Base-by-base conservation (phyloP, 2,329 filamentous ascomycete species). In the Westerdykella sp. region DNA sequence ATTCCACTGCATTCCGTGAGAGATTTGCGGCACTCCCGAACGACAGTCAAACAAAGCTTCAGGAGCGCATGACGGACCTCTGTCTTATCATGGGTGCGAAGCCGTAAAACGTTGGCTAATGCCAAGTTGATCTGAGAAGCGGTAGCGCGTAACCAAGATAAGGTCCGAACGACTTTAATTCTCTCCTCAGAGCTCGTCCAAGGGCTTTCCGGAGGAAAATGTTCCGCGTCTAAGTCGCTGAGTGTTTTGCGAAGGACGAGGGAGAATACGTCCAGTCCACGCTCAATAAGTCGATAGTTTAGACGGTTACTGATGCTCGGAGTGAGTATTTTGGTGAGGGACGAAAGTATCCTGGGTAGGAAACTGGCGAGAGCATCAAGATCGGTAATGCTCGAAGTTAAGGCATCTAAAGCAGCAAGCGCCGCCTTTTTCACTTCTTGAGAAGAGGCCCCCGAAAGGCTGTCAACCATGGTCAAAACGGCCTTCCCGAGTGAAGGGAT, bases 261-360 rank as follows among this genome's bases (percentile, higher is more conserved):
- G 1, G 71, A 73, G 10, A 93, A 67, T 0, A 80, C 72, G 6
- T 77, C 69, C 6, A 94, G 61, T 14, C 79, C 79, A 43, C 70
- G 70, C 18, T 82, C 69, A 6, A 97, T 70, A 0, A 94, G 77
- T 34, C 75, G 78, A 51, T 76, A 81, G 38, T 76, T 73, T 28
- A 79, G 72, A 39, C 79, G 74, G 51, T 77, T 75, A 34, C 77
- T 73, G n/a, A 75, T 79, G 0, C 83, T 85, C 1, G 81, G 80
- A 4, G 85, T 83, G 40, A 95, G 69, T 0, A 88, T 71, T 56
- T 84, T 90, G 2, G 85, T 83, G 18, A 98, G 70, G 1, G 82
- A 80, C 3, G 93, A 97, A 0, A 95, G 79, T 0, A 87, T 87
- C 9, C 90, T 88, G 0, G 94, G 93, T 34, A 97, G 74, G 57